Percentiles rank a stretch among this genome's conserved stretches.
phyloP scores from a whole-genome alignment of 2,329 filamentous ascomycete species.

The Aureobasidium sp. region DNA sequence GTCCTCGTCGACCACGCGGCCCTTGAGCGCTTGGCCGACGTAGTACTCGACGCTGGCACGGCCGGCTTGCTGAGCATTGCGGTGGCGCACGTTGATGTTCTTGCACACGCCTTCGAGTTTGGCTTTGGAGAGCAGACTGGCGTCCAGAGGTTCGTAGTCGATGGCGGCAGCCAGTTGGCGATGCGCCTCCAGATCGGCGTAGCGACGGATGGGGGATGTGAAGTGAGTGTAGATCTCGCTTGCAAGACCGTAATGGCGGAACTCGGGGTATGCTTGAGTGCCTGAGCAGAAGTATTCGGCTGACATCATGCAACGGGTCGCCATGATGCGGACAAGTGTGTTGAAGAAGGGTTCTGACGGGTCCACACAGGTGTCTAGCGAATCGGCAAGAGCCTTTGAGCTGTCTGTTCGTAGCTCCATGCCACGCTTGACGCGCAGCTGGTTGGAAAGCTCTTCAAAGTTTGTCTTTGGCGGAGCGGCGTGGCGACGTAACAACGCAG shows the following conservation, averaged over 20 bases:
- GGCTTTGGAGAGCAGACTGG: constrained; percentile 70
- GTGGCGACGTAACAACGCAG: constrained; percentile 87
- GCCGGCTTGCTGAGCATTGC: constrained; percentile 93
- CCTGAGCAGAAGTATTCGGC: constrained; percentile 97
- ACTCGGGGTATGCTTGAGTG: constrained; percentile 86
- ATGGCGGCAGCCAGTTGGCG: constrained; percentile 93
- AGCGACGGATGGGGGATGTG: constrained; percentile 92
- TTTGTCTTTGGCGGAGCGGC: constrained; percentile 88
- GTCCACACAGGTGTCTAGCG: constrained; percentile 78
- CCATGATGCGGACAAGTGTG: constrained; percentile 93
- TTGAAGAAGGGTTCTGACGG: constrained; percentile 89
- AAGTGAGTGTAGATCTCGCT: constrained; percentile 98
- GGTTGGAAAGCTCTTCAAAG: constrained; percentile 87
- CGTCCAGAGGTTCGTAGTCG: constrained; percentile 79
- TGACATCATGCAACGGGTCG: constrained; percentile 97
- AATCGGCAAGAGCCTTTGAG: constrained; percentile 88
- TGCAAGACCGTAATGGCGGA: constrained; percentile 93
- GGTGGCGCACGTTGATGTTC: constrained; percentile 96
- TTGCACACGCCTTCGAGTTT: constrained; percentile 91
- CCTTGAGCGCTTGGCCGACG: constrained; percentile 91
- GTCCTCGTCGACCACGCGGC: constrained; percentile 67
- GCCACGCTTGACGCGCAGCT: constrained; percentile 79
- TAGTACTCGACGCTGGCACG: constrained; percentile 96
- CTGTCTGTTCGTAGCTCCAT: constrained; percentile 77
- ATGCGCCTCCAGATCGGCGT: constrained; percentile 93